phyloP scores from a whole-genome alignment of 2,329 filamentous ascomycete species.

The Esteya vermicola region DNA sequence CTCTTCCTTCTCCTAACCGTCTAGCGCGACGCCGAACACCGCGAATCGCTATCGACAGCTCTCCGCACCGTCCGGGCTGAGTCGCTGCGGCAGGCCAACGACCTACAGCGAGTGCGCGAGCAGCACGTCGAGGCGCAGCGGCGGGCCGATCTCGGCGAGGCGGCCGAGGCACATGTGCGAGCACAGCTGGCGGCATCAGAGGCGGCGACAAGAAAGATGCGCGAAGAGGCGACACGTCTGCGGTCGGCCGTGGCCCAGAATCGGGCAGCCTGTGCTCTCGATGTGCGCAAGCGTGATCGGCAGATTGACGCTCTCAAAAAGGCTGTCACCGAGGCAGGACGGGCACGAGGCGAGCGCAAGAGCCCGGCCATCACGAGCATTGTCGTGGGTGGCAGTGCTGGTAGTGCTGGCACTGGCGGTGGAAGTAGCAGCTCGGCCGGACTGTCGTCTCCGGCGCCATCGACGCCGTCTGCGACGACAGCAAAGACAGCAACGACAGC shows the following conservation, averaged over 20 bases:
- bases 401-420: background rate
- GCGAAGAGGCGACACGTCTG: constrained; percentile 69
- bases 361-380: constrained; percentile 42
- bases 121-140: constrained; percentile 40
- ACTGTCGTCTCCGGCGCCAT: no score
- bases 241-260: constrained; percentile 72
- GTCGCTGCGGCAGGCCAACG: constrained; percentile 55
- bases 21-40: constrained; percentile 81
- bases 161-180: constrained; percentile 56
- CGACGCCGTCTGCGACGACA: background rate
- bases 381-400: constrained; percentile 33
- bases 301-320: constrained; percentile 83
- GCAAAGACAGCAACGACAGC: background rate
- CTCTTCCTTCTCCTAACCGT: background rate
- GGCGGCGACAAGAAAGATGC: constrained; percentile 56
- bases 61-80: constrained; percentile 65
- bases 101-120: constrained; percentile 45
- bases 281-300: constrained; percentile 78
- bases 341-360: constrained; percentile 42
- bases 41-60: constrained; percentile 67
- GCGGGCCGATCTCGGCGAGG: constrained; percentile 44
- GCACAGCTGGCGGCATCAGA: constrained; percentile 62
- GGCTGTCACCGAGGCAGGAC: constrained; percentile 60
- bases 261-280: constrained; percentile 73
- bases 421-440: background rate